Base-by-base conservation (phyloP, 148 eudicot genomes). In the Fagopyrum homotropicum region DNA sequence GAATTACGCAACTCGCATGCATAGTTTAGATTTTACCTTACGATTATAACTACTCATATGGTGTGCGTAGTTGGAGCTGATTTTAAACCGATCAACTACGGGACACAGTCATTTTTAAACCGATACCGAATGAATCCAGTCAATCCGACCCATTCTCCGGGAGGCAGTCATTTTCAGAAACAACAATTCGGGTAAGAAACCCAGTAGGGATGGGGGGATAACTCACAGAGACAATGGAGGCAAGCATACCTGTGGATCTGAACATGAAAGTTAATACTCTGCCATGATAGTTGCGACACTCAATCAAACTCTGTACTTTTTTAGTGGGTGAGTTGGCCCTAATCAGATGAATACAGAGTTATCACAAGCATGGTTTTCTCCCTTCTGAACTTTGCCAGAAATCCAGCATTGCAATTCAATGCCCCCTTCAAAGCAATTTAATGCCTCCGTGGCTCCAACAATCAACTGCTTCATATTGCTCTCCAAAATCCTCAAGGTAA, bases 391-490 rank as follows among this genome's bases (percentile, higher is more conserved):
- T 40, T 40, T 43, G 17, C 47, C 71, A 66, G 68, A 61, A 35
- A 61, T n/a, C 35, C 71, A 12, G 71, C 71, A 66, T 40, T 66
- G 47, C 71, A 66, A 66, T 66, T 66, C 16, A 35, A 66, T 35
- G 71, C 47, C 17, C 17, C 46, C 6, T 66, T 14, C 35, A 66
- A 14, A 15, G 47, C 71, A 26, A 61, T 26, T 61, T 1, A 61
- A 61, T 61, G 64, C 64, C 60, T 55, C 11, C 30, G 17, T 9
- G 10, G 5, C 45, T 63, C 69, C 44, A 30, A 63, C 45, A 63
- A 63, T 63, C 64, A 61, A 26, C 9, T 40, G 17, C 12, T 15
- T 66, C 47, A 57, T 8, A 49, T 12, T 4, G 63, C 7, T 5
- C 63, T 17, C 2, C 52, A 49, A 56, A 56, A 8, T 4, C 17